Base-by-base conservation (phyloP, 75 land plant genomes). In the Adiantum capillusveneris region DNA sequence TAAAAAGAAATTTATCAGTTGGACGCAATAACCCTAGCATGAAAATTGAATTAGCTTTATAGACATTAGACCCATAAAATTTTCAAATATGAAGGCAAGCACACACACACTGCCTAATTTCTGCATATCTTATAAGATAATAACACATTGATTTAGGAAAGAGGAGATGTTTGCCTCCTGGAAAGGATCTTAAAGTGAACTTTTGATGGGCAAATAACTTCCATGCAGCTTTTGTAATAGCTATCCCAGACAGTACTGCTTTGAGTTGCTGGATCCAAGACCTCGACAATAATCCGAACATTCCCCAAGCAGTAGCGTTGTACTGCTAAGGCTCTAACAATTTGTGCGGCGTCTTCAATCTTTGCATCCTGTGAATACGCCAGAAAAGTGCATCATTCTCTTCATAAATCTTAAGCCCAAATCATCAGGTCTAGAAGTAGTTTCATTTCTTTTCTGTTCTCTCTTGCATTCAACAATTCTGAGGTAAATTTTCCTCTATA, bases 241-340 rank as follows among this genome's bases (percentile, higher is more conserved):
- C 70, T 68, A 75, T 75, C 75, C 75, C 75, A 71, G 25, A 75
- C 64, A 11, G 78, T 68, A 54, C 57, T 75, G n/a, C 20, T 57
- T 29, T 55, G 62, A 24, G 48, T 70, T 31, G 64, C 78, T 39
- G 78, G 78, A 59, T 70, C 71, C 45, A 75, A 55, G 43, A 75
- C 43, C 50, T 75, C 78, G 42, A 75, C 78, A 39, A 75, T 75
- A 18, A 75, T 68, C 20, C 78, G 59, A 36, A 71, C 58, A 31
- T 34, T 52, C 25, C 50, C 36, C n/a, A 68, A 75, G 65, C 78
- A 75, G 52, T 71, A 67, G n/a, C 75, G 46, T 31, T 75, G 75
- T 0, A 75, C 78, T 20, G 74, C 42, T 24, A 75, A 56, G 27
- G 78, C 53, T 16, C 74, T 58, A 18, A 68, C 60, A 19, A 75